Evolutionary conservation across 345 rosid genomes (phyloP).

Genomic region (Gossypium thurberi): DNA sequence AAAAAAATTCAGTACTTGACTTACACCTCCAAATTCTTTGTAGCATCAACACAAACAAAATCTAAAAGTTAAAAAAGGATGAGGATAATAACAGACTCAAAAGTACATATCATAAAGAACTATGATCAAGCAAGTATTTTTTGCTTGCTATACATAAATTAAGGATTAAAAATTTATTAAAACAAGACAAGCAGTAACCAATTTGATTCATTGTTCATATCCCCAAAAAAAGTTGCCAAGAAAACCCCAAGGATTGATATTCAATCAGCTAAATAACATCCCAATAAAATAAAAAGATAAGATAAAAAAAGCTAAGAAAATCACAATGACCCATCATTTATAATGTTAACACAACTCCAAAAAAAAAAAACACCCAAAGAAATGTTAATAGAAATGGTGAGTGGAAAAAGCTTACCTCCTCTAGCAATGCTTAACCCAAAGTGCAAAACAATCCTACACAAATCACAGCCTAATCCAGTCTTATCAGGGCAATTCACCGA

Average conservation of each 20-base stretch:
- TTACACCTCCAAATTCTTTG: not conserved
- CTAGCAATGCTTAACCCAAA: constrained; percentile 56
- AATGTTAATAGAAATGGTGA: not conserved
- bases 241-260: not conserved
- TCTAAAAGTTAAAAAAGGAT: not conserved
- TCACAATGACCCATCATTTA: not conserved
- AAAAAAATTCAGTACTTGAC: not conserved
- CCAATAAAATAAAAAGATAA: not conserved
- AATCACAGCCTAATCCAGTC: constrained; percentile 66
- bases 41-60: not conserved
- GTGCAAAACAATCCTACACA: constrained; percentile 52
- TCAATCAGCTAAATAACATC: constrained; percentile 3
- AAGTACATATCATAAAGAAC: not conserved
- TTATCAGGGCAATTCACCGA: constrained; percentile 68
- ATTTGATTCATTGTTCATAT: not conserved
- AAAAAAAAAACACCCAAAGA: not conserved
- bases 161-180: not conserved
- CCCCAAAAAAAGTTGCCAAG: not conserved
- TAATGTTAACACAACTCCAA: not conserved
- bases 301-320: not conserved
- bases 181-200: not conserved
- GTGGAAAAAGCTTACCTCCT: constrained; percentile 37
- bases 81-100: not conserved
- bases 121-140: constrained; percentile 5
- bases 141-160: not conserved